These are phyloP conservation scores for Amanita thiersii DNA, from an alignment of 768 basidiomycete species.

Conservation along the genomic window DNA sequence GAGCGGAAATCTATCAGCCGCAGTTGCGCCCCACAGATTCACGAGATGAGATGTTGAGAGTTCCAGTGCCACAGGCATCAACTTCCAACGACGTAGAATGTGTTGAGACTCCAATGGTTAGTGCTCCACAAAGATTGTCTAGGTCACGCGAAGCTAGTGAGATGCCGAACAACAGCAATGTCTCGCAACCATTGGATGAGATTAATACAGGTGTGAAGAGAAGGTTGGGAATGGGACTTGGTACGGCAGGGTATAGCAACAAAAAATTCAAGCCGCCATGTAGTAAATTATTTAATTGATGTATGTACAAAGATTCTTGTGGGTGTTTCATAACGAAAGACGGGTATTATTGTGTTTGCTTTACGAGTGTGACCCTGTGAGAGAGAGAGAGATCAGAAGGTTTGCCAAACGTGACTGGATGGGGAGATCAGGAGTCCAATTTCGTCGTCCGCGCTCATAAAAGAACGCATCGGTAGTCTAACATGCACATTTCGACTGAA, in stretches of 20 bases:
- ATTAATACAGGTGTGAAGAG: constrained; percentile 33
- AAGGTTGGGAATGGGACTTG: constrained; percentile 56
- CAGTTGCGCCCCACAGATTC: too few species aligned
- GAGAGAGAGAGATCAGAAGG: not conserved
- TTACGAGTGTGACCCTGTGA: not conserved
- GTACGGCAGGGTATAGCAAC: constrained; percentile 44
- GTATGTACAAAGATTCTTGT: too few species aligned
- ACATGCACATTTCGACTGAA: constrained; percentile 37
- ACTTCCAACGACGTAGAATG: too few species aligned
- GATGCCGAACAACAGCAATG: not conserved
- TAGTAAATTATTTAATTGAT: constrained; percentile 12
- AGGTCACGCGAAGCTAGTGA: too few species aligned
- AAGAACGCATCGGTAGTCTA: constrained; percentile 40
- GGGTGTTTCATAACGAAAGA: too few species aligned
- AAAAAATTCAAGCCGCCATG: constrained; percentile 64
- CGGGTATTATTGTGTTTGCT: too few species aligned
- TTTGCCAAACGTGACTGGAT: not conserved
- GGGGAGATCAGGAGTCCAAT: constrained; percentile 24
- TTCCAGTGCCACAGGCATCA: too few species aligned
- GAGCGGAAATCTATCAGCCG: too few species aligned
- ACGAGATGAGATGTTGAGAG: too few species aligned
- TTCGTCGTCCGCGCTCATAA: constrained; percentile 30
- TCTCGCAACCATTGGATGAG: constrained; percentile 6
- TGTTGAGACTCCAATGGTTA: too few species aligned
- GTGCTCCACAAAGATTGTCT: too few species aligned